Conservation (phyloP, 2,329 filamentous ascomycete genomes). For the Neopestalotiopsis rosae region DNA sequence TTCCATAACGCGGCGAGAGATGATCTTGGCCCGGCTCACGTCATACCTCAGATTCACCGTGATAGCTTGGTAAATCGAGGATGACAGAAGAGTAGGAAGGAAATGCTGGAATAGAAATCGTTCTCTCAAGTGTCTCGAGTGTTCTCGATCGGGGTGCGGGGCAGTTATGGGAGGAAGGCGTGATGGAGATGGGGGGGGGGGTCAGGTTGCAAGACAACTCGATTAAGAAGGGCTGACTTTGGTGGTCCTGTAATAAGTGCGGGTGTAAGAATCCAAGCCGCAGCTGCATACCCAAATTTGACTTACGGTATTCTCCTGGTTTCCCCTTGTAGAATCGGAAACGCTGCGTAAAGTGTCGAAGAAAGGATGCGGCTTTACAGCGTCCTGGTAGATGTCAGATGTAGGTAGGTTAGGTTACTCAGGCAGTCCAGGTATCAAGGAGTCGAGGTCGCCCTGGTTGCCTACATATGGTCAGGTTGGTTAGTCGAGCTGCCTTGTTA, state of each 20-base stretch:
- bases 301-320: background rate
- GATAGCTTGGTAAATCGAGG: conserved; percentile 31
- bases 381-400: background rate
- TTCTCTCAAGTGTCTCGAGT: background rate
- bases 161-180: conserved; percentile 14
- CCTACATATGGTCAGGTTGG: conserved; percentile 1
- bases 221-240: background rate
- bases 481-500: conserved; percentile 7
- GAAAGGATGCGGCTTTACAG: background rate
- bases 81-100: conserved; percentile 29
- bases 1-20: conserved; percentile 57
- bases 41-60: conserved; percentile 41
- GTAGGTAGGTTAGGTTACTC: too few relatives aligned
- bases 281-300: background rate
- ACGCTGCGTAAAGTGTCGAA: background rate
- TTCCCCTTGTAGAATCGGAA: background rate
- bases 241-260: background rate
- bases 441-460: conserved; percentile 8
- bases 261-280: background rate
- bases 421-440: conserved; percentile 3
- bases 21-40: conserved; percentile 39
- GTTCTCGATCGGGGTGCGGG: conserved; percentile 10
- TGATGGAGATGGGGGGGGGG: background rate
- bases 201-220: background rate
- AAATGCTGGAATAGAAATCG: background rate